phyloP scores from a whole-genome alignment of 192 early-diverging fungal species.

The Gigaspora rosea region DNA sequence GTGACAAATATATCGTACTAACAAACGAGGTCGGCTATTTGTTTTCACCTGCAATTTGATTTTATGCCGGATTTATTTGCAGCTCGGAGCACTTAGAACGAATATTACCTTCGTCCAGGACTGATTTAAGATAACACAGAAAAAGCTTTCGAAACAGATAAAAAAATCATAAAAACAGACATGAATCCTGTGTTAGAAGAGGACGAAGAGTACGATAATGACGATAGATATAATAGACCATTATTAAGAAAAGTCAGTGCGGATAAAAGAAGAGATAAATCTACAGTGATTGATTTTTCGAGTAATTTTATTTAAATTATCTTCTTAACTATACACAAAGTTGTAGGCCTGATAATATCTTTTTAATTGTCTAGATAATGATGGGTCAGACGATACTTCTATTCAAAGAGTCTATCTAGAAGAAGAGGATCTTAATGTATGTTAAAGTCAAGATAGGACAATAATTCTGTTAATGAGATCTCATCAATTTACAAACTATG shows the following conservation, averaged over 20 bases:
- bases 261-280: background rate
- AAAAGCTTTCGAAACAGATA: no score
- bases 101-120: no score
- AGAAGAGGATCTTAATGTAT: conserved; percentile 68
- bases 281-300: background rate
- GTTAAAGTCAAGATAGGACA: background rate
- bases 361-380: background rate
- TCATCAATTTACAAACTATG: no score
- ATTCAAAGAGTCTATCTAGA: conserved; percentile 56
- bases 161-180: background rate
- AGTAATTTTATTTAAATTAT: background rate
- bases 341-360: background rate
- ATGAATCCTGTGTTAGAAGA: background rate
- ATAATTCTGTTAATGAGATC: no score
- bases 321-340: no score
- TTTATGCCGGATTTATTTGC: no score
- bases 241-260: background rate
- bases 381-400: background rate
- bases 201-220: background rate
- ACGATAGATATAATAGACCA: background rate
- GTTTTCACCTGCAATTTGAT: background rate
- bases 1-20: background rate
- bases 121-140: no score
- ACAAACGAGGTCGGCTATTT: background rate
- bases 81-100: no score